Percentiles rank a stretch among this genome's conserved stretches.
phyloP scores from a whole-genome alignment of 352 stramenopile genomes.

The Plasmopara muralis region DNA sequence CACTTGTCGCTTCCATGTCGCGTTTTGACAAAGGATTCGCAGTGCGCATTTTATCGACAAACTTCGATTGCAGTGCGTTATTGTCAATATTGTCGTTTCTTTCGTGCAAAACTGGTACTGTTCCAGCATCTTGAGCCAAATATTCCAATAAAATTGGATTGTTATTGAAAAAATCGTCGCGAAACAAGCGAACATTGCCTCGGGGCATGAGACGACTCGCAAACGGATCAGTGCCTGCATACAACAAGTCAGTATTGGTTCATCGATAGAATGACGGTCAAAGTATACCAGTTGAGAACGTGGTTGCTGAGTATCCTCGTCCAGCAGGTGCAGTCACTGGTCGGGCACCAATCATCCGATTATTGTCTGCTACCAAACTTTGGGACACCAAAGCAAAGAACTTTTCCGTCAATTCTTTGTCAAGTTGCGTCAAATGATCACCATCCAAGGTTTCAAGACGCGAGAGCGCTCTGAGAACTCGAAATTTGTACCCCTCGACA shows the following conservation, averaged over 20 bases:
- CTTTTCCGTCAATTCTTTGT: conserved; percentile 71
- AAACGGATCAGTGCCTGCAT: conserved; percentile 37
- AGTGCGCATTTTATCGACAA: conserved; percentile 56
- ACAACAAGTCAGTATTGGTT: neutral
- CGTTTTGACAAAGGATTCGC: conserved; percentile 30
- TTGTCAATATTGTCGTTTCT: conserved; percentile 6
- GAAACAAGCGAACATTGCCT: conserved; percentile 75
- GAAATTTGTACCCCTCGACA: conserved; percentile 67
- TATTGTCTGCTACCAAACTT: conserved; percentile 5
- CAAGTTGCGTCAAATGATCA: conserved; percentile 59
- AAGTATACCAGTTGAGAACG: conserved; percentile 7
- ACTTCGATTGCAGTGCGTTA: conserved; percentile 16
- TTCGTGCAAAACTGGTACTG: conserved; percentile 1
- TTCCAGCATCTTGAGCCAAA: conserved; percentile 40
- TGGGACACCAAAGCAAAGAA: conserved; percentile 24
- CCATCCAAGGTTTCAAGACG: conserved; percentile 68
- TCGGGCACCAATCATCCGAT: conserved; percentile 20
- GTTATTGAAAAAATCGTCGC: conserved; percentile 82
- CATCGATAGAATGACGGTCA: neutral
- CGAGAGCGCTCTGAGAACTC: conserved; percentile 47
- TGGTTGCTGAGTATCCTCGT: neutral
- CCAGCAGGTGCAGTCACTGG: conserved; percentile 33
- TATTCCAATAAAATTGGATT: conserved; percentile 79
- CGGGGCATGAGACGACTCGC: conserved; percentile 52
- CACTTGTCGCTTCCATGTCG: conserved; percentile 4